Conservation (phyloP, 257 asterid genomes). For the Lycium barbarum region DNA sequence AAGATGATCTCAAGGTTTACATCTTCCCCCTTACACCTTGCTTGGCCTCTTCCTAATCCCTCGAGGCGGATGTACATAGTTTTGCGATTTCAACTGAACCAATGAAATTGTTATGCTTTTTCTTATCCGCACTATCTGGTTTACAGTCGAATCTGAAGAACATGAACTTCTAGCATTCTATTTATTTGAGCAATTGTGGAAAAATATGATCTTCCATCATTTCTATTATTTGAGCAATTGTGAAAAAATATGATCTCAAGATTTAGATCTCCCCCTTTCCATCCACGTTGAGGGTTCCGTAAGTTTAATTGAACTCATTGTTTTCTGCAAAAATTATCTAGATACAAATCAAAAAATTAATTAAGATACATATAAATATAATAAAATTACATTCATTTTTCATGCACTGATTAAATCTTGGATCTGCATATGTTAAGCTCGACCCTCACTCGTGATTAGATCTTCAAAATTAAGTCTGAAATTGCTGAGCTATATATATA, state of each 20-base stretch:
- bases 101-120: background rate
- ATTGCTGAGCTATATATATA: background rate
- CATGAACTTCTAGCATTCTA: background rate
- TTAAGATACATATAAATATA: too few relatives aligned
- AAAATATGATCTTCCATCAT: background rate
- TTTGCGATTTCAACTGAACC: background rate
- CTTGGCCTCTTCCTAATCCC: background rate
- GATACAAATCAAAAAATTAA: background rate
- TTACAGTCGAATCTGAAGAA: background rate
- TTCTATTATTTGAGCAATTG: background rate
- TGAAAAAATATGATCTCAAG: background rate
- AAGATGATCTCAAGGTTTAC: slow-evolving; percentile 5
- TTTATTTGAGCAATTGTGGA: background rate
- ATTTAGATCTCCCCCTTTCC: background rate
- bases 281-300: background rate
- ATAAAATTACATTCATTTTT: background rate
- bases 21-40: background rate
- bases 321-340: background rate
- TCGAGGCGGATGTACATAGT: background rate
- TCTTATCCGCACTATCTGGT: background rate
- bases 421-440: background rate
- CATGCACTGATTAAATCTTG: background rate
- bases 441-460: background rate
- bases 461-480: background rate
- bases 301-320: background rate